Percentiles rank a stretch among this genome's conserved stretches.
Evolutionary conservation across 179 eudicot species (phyloP).

Genomic region (Beta macrorhiza): DNA sequence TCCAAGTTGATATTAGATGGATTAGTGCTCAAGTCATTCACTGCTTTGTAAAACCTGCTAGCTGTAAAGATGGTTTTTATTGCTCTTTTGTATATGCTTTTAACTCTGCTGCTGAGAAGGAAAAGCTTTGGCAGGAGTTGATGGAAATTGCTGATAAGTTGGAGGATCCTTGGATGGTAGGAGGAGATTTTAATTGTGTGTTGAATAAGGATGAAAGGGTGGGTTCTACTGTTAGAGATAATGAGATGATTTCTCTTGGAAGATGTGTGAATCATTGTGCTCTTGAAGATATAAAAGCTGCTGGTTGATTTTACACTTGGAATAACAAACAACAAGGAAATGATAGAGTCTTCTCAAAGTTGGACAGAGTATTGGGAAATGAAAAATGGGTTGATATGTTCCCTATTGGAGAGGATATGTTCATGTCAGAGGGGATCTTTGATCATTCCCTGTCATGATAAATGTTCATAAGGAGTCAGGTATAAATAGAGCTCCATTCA

Average conservation of each 20-base stretch:
- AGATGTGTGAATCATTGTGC: background rate
- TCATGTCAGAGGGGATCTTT: too few species aligned
- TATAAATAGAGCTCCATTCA: too few species aligned
- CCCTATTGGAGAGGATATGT: too few species aligned
- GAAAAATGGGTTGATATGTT: too few species aligned
- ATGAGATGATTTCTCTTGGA: background rate
- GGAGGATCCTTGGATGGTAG: background rate
- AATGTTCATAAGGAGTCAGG: too few species aligned
- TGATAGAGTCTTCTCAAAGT: background rate
- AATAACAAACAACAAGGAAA: background rate
- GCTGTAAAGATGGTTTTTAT: too few species aligned
- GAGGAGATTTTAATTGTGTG: background rate
- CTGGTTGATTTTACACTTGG: background rate
- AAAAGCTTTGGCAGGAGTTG: background rate
- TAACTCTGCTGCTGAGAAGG: background rate
- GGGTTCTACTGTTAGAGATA: background rate
- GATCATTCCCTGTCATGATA: too few species aligned
- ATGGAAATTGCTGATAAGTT: background rate
- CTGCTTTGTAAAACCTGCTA: background rate
- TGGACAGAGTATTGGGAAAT: too few species aligned
- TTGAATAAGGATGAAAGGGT: background rate
- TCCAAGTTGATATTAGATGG: background rate
- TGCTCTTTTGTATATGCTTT: background rate
- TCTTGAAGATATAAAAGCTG: background rate
- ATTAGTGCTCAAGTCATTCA: background rate